A percentile compares a stretch with the other conserved stretches of the same genome.
Conservation (phyloP, 495 filamentous ascomycete genomes). For the Penicillium goetzii region DNA sequence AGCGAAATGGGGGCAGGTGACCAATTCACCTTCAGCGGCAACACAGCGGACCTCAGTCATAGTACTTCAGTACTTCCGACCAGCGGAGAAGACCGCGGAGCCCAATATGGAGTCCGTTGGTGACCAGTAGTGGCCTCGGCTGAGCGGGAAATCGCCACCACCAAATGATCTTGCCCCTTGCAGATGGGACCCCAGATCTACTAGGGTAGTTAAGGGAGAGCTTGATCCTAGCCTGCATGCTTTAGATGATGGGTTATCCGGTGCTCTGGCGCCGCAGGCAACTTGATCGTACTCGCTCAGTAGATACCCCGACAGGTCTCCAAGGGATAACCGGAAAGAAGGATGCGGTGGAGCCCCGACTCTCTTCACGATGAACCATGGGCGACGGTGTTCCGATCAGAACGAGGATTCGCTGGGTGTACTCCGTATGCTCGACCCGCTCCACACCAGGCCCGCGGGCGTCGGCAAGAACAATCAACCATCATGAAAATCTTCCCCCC, state of each 20-base stretch:
- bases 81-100: constrained; percentile 7
- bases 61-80: neutral
- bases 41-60: neutral
- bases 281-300: neutral
- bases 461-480: constrained; percentile 13
- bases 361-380: constrained; percentile 19
- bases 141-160: constrained; percentile 22
- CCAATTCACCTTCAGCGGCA: neutral
- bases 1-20: neutral
- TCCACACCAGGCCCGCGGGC: constrained; percentile 7
- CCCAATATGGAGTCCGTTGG: neutral
- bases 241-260: neutral
- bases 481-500: constrained; percentile 16
- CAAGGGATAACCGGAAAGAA: constrained; percentile 11
- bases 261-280: neutral
- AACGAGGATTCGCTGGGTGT: constrained; percentile 10
- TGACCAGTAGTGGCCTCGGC: constrained; percentile 5
- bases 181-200: constrained; percentile 36
- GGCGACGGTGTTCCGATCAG: constrained; percentile 13
- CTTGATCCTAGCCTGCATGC: constrained; percentile 7
- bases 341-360: constrained; percentile 15
- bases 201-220: neutral
- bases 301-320: neutral
- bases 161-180: constrained; percentile 32
- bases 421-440: constrained; percentile 6